phyloP scores from a whole-genome alignment of 441 rosid genomes.

The Daphne laureola region DNA sequence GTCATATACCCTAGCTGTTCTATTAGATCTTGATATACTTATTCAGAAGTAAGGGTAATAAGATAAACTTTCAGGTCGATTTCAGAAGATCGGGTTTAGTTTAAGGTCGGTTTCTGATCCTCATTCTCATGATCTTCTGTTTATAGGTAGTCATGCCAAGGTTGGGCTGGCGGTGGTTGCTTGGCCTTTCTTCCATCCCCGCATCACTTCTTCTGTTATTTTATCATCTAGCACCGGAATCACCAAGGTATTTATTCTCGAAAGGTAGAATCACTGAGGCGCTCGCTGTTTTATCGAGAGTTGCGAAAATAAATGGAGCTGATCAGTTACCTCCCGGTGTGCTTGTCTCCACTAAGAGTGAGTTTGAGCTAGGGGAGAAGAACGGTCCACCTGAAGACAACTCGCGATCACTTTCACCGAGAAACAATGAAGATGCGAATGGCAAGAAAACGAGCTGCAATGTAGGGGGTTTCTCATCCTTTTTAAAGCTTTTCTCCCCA shows the following conservation, averaged over 20 bases:
- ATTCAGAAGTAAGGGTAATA: too few relatives aligned
- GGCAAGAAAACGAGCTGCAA: slow-evolving; percentile 25
- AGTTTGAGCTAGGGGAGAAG: slow-evolving; percentile 32
- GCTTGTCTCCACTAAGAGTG: slow-evolving; percentile 37
- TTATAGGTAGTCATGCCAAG: slow-evolving; percentile 60
- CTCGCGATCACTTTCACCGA: slow-evolving; percentile 24
- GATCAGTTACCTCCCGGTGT: slow-evolving; percentile 39
- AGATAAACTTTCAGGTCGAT: too few relatives aligned
- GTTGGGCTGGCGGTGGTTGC: slow-evolving; percentile 70
- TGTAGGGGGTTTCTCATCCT: slow-evolving; percentile 26
- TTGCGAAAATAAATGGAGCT: slow-evolving; percentile 35
- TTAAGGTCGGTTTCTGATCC: not conserved
- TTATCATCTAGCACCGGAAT: slow-evolving; percentile 45
- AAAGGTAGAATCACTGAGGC: slow-evolving; percentile 51
- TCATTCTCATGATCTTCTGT: slow-evolving; percentile 1
- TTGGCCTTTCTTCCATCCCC: slow-evolving; percentile 53
- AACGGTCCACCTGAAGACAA: slow-evolving; percentile 25
- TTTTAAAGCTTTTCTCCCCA: slow-evolving; percentile 54
- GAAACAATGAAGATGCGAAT: slow-evolving; percentile 14
- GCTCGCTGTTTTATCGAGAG: slow-evolving; percentile 37
- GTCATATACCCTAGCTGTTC: too few relatives aligned
- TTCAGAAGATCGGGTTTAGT: not conserved
- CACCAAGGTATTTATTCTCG: slow-evolving; percentile 55
- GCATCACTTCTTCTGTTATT: slow-evolving; percentile 45
- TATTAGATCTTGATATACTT: not conserved